phyloP scores from a whole-genome alignment of 495 filamentous ascomycete species.

The Annulohypoxylon bovei region DNA sequence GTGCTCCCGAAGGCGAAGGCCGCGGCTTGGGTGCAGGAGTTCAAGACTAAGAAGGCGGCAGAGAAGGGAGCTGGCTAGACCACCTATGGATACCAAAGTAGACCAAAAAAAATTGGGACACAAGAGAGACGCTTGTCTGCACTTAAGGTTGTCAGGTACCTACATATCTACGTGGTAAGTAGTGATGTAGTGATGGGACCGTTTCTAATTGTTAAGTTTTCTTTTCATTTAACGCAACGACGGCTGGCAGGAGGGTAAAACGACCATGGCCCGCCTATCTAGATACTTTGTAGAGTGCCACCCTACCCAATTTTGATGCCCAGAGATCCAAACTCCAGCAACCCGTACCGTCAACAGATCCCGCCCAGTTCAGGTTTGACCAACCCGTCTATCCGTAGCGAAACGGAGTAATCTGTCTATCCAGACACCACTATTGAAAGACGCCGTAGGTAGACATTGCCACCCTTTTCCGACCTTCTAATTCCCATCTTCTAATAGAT shows the following conservation, averaged over 20 bases:
- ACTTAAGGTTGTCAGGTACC: neutral
- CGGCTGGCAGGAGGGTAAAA: neutral
- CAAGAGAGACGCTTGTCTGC: neutral
- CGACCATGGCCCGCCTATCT: constrained; percentile 3
- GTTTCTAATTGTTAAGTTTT: neutral
- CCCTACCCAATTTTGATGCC: constrained; percentile 16
- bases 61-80: constrained; percentile 40
- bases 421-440: neutral
- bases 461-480: neutral
- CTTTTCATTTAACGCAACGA: constrained; percentile 5
- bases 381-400: constrained; percentile 8
- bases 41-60: constrained; percentile 73
- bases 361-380: constrained; percentile 5
- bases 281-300: constrained; percentile 22
- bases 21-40: constrained; percentile 79
- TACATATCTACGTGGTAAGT: neutral
- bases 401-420: constrained; percentile 6
- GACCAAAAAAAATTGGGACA: constrained; percentile 4
- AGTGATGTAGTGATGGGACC: neutral
- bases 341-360: neutral
- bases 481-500: neutral
- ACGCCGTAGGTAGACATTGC: neutral
- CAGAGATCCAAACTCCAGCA: constrained; percentile 13
- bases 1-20: constrained; percentile 77
- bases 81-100: neutral